phyloP scores from a whole-genome alignment of 1,284 basidiomycete species.

The Malassezia restricta region DNA sequence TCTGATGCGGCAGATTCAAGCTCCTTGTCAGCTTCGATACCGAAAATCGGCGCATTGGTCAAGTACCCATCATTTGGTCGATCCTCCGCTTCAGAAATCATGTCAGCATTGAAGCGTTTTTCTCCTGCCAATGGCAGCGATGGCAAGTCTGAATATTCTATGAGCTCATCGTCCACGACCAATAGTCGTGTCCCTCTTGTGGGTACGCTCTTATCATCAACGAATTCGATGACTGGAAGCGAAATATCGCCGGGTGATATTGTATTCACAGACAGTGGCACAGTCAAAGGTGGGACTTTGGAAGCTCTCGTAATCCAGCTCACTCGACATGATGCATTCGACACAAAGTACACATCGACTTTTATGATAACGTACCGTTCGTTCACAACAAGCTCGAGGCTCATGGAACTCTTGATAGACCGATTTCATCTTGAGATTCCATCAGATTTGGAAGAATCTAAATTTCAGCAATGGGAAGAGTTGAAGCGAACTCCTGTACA shows the following conservation, averaged over 20 bases:
- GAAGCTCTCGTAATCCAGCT: slow-evolving; percentile 73
- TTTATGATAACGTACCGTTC: slow-evolving; percentile 97
- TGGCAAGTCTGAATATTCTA: background rate
- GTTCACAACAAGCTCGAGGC: slow-evolving; percentile 71
- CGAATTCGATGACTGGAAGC: background rate
- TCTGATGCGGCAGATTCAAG: background rate
- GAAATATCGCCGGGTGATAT: background rate
- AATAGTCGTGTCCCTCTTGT: background rate
- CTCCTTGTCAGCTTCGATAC: background rate
- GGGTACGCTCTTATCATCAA: background rate
- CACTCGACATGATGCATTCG: slow-evolving; percentile 61
- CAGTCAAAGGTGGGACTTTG: slow-evolving; percentile 73
- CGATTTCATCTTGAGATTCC: slow-evolving; percentile 75
- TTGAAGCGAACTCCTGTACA: slow-evolving; percentile 81
- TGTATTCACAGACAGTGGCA: background rate
- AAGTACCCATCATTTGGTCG: background rate
- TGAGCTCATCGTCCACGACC: background rate
- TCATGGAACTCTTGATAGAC: slow-evolving; percentile 71
- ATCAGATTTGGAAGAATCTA: slow-evolving; percentile 55
- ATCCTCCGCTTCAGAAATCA: background rate
- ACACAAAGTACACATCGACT: slow-evolving; percentile 71
- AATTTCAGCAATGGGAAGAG: slow-evolving; percentile 70
- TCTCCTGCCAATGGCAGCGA: background rate
- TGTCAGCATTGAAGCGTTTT: background rate
- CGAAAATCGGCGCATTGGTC: background rate